Conservation (phyloP, 2,329 filamentous ascomycete genomes). For the Xylariaceae sp. region DNA sequence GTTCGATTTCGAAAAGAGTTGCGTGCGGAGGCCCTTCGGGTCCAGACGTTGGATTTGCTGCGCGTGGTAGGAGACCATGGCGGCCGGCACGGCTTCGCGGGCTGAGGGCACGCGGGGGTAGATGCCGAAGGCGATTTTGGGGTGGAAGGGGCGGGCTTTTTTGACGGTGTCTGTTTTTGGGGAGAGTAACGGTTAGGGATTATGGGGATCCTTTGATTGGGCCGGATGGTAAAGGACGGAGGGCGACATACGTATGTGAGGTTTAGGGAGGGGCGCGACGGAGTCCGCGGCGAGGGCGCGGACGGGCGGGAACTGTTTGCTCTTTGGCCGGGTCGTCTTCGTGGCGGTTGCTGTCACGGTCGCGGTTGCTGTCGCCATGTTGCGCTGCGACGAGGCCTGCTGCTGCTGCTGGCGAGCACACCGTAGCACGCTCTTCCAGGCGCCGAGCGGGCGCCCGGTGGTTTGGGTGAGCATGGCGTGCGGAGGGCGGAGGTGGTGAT, state of each 20-base stretch:
- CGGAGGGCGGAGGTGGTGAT: constrained; percentile 3
- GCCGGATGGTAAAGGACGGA: background rate
- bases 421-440: constrained; percentile 61
- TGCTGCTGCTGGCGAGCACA: constrained; percentile 49
- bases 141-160: constrained; percentile 24
- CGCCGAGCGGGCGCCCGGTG: constrained; percentile 62
- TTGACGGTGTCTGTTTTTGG: constrained; percentile 7
- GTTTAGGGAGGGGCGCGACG: constrained; percentile 19
- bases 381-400: constrained; percentile 36
- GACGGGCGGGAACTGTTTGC: no score
- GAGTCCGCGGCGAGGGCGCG: constrained; percentile 4
- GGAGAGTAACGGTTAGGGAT: background rate
- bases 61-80: constrained; percentile 61
- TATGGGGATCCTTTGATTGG: background rate
- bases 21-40: constrained; percentile 73
- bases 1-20: constrained; percentile 74
- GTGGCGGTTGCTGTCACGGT: constrained; percentile 7
- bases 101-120: constrained; percentile 54
- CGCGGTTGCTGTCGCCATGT: constrained; percentile 42
- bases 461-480: constrained; percentile 54
- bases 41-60: constrained; percentile 72
- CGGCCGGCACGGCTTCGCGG: constrained; percentile 55
- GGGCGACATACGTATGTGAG: constrained; percentile 20
- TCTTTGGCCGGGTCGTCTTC: no score
- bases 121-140: constrained; percentile 43